Conservation (phyloP, 2,329 filamentous ascomycete genomes). For the Fusarium acutatum region DNA sequence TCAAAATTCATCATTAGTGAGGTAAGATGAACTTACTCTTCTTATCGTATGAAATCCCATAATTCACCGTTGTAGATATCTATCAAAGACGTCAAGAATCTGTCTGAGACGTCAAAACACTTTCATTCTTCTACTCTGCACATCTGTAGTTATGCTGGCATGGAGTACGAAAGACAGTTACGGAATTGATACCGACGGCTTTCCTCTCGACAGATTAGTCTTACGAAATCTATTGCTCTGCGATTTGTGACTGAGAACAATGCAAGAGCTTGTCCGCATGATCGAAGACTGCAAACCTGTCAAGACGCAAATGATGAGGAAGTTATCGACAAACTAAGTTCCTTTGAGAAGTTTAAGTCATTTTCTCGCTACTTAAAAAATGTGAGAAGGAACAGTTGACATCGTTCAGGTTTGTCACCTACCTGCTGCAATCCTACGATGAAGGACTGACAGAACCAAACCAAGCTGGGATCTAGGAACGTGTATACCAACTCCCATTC, state of each 20-base stretch:
- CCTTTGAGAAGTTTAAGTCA: not conserved
- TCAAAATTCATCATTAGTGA: not conserved
- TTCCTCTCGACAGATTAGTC: not conserved
- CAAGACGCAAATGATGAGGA: not conserved
- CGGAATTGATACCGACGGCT: not conserved
- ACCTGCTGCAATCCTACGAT: not conserved
- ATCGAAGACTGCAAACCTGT: not conserved
- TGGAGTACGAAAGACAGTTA: not conserved
- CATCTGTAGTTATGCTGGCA: not conserved
- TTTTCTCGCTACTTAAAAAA: not conserved
- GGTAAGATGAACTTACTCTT: not conserved
- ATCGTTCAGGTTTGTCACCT: not conserved
- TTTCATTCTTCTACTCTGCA: not conserved
- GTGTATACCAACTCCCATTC: not conserved
- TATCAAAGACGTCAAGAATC: not conserved
- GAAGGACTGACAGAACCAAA: not conserved
- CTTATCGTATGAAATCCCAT: not conserved
- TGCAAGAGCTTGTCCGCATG: not conserved
- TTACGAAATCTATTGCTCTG: not conserved
- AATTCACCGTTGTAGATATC: not conserved
- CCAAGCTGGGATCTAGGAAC: not conserved
- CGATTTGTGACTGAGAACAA: not conserved
- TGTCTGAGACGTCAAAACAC: not conserved
- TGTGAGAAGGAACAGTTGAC: not conserved
- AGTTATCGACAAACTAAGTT: accelerated